phyloP scores from a whole-genome alignment of 2,329 filamentous ascomycete genomes.

The Penicillium sclerotigenum region DNA sequence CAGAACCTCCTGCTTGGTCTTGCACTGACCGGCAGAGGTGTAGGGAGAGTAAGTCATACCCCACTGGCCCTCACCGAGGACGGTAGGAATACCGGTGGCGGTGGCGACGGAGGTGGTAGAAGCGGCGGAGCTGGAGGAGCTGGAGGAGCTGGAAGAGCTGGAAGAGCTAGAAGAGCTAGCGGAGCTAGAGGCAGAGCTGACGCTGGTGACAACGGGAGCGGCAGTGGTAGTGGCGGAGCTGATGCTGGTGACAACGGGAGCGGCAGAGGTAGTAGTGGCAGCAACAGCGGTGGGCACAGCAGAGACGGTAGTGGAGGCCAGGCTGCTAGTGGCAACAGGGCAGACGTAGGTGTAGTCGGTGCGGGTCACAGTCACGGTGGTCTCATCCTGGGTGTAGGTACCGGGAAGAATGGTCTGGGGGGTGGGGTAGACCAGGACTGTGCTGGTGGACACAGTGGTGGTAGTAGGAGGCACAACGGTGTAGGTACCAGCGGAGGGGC shows the following conservation, averaged over 20 bases:
- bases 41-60: slow-evolving; percentile 82
- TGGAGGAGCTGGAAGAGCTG: background rate
- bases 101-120: slow-evolving; percentile 20
- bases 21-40: slow-evolving; percentile 59
- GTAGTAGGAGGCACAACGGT: slow-evolving; percentile 65
- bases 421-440: slow-evolving; percentile 61
- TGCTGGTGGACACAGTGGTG: slow-evolving; percentile 54
- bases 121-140: slow-evolving; percentile 10
- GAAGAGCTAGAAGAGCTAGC: slow-evolving; percentile 1
- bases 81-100: slow-evolving; percentile 10
- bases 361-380: slow-evolving; percentile 65
- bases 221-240: slow-evolving; percentile 16
- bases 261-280: slow-evolving; percentile 18
- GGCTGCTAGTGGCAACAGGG: slow-evolving; percentile 56
- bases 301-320: slow-evolving; percentile 27
- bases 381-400: slow-evolving; percentile 68
- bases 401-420: slow-evolving; percentile 64
- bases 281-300: slow-evolving; percentile 21
- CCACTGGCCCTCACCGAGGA: slow-evolving; percentile 52
- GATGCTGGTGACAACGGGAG: slow-evolving; percentile 12
- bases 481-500: slow-evolving; percentile 71
- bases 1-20: slow-evolving; percentile 56
- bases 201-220: slow-evolving; percentile 10
- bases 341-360: slow-evolving; percentile 68
- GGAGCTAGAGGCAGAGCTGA: slow-evolving; percentile 13